A percentile compares a stretch with the other conserved stretches of the same genome.
Conservation (phyloP, 768 basidiomycete species). For the Termitomyces sp. region DNA sequence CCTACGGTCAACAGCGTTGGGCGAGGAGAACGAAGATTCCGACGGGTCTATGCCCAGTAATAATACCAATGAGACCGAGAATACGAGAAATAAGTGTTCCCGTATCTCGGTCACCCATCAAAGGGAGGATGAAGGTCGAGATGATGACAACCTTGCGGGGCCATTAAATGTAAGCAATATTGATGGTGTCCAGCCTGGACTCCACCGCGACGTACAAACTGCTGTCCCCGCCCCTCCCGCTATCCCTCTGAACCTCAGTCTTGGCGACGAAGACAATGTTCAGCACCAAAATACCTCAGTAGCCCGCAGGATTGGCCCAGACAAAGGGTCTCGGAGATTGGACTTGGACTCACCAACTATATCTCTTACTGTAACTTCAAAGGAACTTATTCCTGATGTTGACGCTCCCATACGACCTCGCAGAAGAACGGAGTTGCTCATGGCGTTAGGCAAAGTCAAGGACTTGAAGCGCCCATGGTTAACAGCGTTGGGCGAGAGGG, state of each 20-base stretch:
- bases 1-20: not conserved
- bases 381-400: no score
- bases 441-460: not conserved
- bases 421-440: no score
- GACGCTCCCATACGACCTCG: not conserved
- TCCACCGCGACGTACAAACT: not conserved
- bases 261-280: not conserved
- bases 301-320: no score
- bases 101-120: not conserved
- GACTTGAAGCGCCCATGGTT: not conserved
- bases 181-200: not conserved
- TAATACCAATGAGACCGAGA: not conserved
- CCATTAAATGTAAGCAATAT: not conserved
- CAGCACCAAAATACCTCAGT: not conserved
- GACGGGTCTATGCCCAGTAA: not conserved
- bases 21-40: not conserved
- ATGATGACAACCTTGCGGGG: not conserved
- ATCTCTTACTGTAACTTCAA: no score
- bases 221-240: not conserved
- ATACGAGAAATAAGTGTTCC: not conserved
- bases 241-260: no score
- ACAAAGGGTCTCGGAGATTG: no score
- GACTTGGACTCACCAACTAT: no score
- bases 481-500: not conserved
- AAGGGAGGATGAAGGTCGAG: not conserved